These are phyloP conservation scores for Hymenotorrendiella dingleyae DNA, from an alignment of 2,329 filamentous ascomycete species.

Conservation along the genomic window DNA sequence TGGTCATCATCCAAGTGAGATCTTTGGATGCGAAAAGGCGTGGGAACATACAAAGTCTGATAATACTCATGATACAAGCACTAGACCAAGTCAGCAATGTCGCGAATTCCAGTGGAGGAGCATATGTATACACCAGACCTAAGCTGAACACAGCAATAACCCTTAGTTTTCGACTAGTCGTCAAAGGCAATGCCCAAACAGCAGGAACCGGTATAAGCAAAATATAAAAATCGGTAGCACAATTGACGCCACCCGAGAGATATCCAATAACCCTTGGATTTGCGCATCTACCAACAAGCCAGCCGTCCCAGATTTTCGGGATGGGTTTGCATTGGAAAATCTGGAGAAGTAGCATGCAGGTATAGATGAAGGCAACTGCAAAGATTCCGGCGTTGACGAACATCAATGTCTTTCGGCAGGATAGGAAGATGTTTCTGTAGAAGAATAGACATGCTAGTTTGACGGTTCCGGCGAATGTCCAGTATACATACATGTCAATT, in stretches of 20 bases:
- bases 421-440: background rate
- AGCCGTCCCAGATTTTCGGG: background rate
- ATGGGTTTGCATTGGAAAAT: background rate
- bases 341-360: background rate
- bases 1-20: background rate
- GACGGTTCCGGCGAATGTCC: background rate
- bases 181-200: background rate
- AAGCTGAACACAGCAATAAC: background rate
- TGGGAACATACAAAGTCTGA: background rate
- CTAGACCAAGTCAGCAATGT: background rate
- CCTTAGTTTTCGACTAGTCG: background rate
- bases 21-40: background rate
- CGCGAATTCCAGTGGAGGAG: too few species aligned
- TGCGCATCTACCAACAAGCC: background rate
- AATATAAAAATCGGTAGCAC: slow-evolving; percentile 1
- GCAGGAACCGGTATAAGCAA: background rate
- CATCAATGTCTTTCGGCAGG: background rate
- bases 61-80: background rate
- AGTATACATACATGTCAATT: too few species aligned
- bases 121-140: background rate
- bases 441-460: background rate
- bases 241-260: background rate
- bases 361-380: background rate
- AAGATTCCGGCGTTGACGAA: background rate
- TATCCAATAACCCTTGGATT: background rate